phyloP scores from a whole-genome alignment of 2,329 filamentous ascomycete species.

The Exserohilum rostratum region DNA sequence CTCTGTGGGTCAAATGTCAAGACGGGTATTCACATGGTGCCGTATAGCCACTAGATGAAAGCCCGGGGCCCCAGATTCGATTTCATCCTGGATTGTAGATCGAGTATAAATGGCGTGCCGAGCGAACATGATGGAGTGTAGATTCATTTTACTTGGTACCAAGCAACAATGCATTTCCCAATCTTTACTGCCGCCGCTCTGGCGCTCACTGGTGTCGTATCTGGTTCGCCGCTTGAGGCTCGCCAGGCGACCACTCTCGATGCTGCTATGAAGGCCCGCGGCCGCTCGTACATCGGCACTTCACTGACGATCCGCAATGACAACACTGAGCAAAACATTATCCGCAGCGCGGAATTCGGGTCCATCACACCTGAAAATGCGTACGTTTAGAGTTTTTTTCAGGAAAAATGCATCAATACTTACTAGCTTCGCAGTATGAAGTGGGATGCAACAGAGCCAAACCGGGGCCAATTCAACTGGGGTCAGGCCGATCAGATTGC shows the following conservation, averaged over 20 bases:
- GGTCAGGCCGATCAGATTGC: constrained; percentile 41
- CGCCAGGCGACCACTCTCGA: constrained; percentile 28
- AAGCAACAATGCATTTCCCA: constrained; percentile 25
- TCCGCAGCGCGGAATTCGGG: constrained; percentile 36
- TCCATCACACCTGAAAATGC: constrained; percentile 48
- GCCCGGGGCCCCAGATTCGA: not conserved
- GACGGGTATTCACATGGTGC: not conserved
- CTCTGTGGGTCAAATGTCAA: not conserved
- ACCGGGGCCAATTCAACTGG: constrained; percentile 44
- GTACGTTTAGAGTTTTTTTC: no score
- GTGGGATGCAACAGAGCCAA: constrained; percentile 49
- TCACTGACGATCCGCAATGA: constrained; percentile 45
- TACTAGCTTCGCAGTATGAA: constrained; percentile 34
- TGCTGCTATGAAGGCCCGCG: constrained; percentile 28
- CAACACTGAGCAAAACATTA: constrained; percentile 34
- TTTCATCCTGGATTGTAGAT: not conserved
- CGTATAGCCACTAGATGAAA: not conserved
- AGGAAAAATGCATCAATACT: no score
- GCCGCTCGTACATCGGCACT: constrained; percentile 46
- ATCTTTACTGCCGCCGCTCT: constrained; percentile 23
- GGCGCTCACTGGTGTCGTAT: constrained; percentile 24
- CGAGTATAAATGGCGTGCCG: not conserved
- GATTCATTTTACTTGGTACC: not conserved
- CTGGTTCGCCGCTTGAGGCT: constrained; percentile 21
- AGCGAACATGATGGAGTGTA: not conserved